Evolutionary conservation across 2,329 filamentous ascomycete species (phyloP), one percentile per base, ranked within the genome.

Genomic region (Onygena corvina): DNA sequence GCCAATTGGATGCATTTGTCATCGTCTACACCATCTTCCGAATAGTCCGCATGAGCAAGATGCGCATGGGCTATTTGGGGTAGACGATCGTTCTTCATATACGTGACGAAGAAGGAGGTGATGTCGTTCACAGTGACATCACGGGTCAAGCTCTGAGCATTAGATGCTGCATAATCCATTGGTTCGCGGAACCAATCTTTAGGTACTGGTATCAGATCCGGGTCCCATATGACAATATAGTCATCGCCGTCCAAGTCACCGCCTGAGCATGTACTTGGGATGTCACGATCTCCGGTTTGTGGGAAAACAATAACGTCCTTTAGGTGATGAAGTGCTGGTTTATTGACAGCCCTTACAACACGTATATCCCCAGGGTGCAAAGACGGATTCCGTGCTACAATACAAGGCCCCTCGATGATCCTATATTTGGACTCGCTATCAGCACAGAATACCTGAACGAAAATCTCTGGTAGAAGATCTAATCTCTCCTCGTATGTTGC

Each of bases 171-270:
- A 59, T 88, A 92, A 54, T 84, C 75, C 86, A 96, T 94, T 0
- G 92, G 82, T 0, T 75, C 68, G 29, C 77, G 71, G 56, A 92
- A 86, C 78, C 84, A 86, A 46, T 76, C 68, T 1, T 65, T 56
- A 0, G 86, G 86, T 21, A 93, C 71, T 0, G 86, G 86, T 21
- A 93, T 71, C 4, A 98, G 70, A 11, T 77, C 75, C 18, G 73
- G 63, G 56, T 98, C 89, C 90, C 92, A 98, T 40, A 95, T 83
- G 3, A 96, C 80, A 49, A 96, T 82, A 62, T 88, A 98, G 61
- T 98, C 92, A 59, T 98, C 92, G 0, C 92, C 92, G 60, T 98
- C 92, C 0, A 98, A 75, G 60, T 98, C 92, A 0, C 92, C 92
- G 1, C 92, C 92, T 3, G 92, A 94, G 55, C 92, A 88, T 90